Evolutionary conservation across 192 early-diverging fungal species (phyloP).

Genomic region (Ambispora gerdemannii): DNA sequence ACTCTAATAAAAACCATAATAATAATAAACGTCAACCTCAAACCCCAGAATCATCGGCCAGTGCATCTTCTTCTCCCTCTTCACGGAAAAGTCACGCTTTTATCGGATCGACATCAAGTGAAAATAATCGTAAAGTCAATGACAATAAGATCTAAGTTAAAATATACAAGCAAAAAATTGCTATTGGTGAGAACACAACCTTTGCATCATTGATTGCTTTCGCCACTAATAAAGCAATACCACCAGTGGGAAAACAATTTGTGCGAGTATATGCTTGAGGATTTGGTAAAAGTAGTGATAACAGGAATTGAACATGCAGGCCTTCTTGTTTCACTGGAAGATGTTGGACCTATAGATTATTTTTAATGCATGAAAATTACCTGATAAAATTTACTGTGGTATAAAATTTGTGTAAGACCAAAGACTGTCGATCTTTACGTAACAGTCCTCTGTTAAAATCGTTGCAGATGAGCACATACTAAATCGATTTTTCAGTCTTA

Average conservation of each 20-base stretch:
- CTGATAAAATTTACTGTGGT: too few species aligned
- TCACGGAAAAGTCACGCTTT: not conserved
- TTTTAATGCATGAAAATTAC: too few species aligned
- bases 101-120: too few species aligned
- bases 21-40: too few species aligned
- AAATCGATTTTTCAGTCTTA: too few species aligned
- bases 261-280: slow-evolving; percentile 1
- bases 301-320: not conserved
- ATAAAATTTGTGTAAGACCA: too few species aligned
- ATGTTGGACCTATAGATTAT: not conserved
- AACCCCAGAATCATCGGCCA: not conserved
- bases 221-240: not conserved
- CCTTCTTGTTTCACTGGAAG: not conserved
- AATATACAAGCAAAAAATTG: slow-evolving; percentile 22
- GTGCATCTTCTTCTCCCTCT: not conserved
- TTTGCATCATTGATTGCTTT: not conserved
- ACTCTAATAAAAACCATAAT: too few species aligned
- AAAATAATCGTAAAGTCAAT: slow-evolving; percentile 2
- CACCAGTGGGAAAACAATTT: slow-evolving; percentile 19
- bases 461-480: too few species aligned
- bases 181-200: not conserved
- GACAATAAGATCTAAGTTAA: not conserved
- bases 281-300: not conserved
- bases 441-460: too few species aligned
- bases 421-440: not conserved